Conservation (phyloP, 78 protist species). For the Tieghemostelium lacteum region DNA sequence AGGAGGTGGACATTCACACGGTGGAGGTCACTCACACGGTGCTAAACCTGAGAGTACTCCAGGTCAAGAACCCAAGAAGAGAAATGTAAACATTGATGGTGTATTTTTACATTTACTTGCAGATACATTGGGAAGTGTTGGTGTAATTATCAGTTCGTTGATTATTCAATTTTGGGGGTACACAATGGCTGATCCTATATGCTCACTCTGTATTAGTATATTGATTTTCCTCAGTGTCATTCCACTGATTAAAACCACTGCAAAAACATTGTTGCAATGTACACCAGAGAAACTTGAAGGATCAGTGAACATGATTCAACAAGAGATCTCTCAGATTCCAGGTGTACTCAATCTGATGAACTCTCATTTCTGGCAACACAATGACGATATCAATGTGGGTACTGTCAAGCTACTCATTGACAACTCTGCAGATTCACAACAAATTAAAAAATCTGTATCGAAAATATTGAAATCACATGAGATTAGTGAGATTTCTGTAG, state of each 20-base stretch:
- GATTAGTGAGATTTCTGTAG: not conserved
- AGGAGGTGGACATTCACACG: slow-evolving; percentile 32
- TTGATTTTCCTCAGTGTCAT: slow-evolving; percentile 88
- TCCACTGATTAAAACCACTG: slow-evolving; percentile 87
- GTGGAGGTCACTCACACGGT: slow-evolving; percentile 81
- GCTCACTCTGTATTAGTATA: slow-evolving; percentile 89
- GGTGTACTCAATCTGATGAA: slow-evolving; percentile 13
- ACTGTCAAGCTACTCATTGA: slow-evolving; percentile 1
- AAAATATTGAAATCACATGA: not conserved
- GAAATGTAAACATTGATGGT: slow-evolving; percentile 77
- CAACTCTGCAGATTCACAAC: not conserved
- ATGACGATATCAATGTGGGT: slow-evolving; percentile 32
- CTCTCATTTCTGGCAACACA: slow-evolving; percentile 64
- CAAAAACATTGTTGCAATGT: slow-evolving; percentile 81
- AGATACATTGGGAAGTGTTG: slow-evolving; percentile 97
- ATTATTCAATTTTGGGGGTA: slow-evolving; percentile 87
- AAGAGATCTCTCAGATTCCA: not conserved
- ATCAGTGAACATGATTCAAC: slow-evolving; percentile 1
- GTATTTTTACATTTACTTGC: slow-evolving; percentile 97
- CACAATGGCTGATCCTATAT: slow-evolving; percentile 94
- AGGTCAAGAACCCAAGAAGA: slow-evolving; percentile 53
- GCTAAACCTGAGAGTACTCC: slow-evolving; percentile 9
- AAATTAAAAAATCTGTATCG: slow-evolving; percentile 5
- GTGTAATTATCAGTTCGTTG: slow-evolving; percentile 94
- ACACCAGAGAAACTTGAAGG: slow-evolving; percentile 79